Percentiles rank a stretch among this genome's conserved stretches.
Evolutionary conservation across 805 yeast genomes (phyloP).

Genomic region (Yarrowia sp.): DNA sequence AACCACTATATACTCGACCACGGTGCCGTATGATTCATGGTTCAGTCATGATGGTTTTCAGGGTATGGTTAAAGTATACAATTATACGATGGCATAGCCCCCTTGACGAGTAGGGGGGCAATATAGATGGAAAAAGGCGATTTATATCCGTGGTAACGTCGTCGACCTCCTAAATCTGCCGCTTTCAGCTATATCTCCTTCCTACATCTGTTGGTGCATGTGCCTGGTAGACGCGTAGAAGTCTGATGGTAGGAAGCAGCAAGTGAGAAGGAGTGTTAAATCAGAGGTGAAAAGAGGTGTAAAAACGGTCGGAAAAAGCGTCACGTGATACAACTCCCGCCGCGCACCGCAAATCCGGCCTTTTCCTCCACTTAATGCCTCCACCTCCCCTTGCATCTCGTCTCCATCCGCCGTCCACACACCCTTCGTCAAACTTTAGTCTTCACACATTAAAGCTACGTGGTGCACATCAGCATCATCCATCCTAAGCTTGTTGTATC

Average conservation of each 20-base stretch:
- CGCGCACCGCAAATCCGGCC: too few species aligned
- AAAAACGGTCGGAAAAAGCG: too few species aligned
- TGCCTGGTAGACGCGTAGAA: conserved; percentile 21
- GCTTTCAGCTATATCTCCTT: too few species aligned
- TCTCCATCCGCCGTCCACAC: too few species aligned
- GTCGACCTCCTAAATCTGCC: too few species aligned
- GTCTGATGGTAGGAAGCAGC: conserved; percentile 1
- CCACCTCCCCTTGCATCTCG: neutral
- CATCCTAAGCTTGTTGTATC: too few species aligned
- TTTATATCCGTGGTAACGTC: too few species aligned
- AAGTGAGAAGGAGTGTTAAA: neutral
- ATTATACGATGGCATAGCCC: conserved; percentile 27
- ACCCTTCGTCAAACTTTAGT: neutral
- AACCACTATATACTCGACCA: neutral
- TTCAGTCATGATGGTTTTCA: neutral
- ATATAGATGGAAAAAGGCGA: too few species aligned
- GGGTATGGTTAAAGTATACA: conserved; percentile 7
- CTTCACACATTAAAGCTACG: conserved; percentile 4
- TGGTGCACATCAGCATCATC: conserved; percentile 6
- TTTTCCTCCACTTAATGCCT: too few species aligned
- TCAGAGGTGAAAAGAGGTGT: too few species aligned
- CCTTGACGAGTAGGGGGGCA: neutral
- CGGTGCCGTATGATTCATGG: conserved; percentile 14
- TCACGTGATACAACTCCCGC: neutral
- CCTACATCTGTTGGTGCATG: too few species aligned